Conservation (phyloP, 1,139 yeast species). For the Diutina rugosa region DNA sequence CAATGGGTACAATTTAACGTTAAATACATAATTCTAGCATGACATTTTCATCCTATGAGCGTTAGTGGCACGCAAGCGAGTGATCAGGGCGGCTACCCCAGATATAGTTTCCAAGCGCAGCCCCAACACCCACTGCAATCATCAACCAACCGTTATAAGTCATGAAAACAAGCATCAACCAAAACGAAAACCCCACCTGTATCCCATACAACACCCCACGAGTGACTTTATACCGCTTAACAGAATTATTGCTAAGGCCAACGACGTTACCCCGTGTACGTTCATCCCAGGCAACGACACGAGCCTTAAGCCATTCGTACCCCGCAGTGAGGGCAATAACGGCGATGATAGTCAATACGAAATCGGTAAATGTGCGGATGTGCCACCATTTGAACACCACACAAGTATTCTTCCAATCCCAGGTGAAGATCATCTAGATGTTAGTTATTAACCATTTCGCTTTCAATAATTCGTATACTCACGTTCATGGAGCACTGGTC, state of each 20-base stretch:
- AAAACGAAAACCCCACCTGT: constrained; percentile 67
- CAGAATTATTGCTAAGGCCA: background rate
- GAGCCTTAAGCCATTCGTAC: constrained; percentile 42
- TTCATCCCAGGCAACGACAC: constrained; percentile 6
- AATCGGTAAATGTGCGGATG: constrained; percentile 36
- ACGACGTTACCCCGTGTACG: background rate
- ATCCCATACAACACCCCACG: constrained; percentile 44
- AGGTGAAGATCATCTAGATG: constrained; percentile 61
- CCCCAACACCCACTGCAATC: constrained; percentile 62
- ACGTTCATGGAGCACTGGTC: constrained; percentile 51
- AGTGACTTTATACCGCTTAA: background rate
- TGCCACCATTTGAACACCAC: constrained; percentile 76
- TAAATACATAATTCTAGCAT: background rate
- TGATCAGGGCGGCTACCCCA: constrained; percentile 33
- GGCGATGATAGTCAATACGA: constrained; percentile 38
- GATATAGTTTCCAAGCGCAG: constrained; percentile 47
- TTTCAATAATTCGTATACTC: constrained; percentile 6
- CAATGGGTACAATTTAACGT: background rate
- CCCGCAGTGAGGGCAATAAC: constrained; percentile 39
- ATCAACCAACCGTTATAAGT: constrained; percentile 78
- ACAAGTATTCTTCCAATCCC: constrained; percentile 67
- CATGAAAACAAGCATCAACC: constrained; percentile 74
- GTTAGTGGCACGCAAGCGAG: constrained; percentile 38
- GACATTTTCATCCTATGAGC: too few relatives aligned
- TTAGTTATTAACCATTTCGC: constrained; percentile 4